These are phyloP conservation scores for Gonium pectorale DNA, from an alignment of 139 green algal species.

Conservation along the genomic window DNA sequence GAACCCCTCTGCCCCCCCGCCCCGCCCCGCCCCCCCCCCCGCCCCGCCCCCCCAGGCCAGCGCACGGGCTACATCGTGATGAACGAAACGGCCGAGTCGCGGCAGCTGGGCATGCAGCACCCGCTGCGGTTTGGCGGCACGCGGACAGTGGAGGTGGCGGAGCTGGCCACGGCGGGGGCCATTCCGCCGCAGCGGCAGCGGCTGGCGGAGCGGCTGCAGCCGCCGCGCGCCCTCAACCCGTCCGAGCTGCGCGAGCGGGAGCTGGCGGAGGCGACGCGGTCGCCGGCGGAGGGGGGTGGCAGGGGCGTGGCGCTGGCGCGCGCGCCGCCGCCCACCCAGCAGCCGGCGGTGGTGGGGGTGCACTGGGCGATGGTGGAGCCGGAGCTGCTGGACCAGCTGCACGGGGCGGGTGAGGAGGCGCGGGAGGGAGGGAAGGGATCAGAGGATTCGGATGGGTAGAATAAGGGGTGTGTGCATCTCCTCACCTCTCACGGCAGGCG, in stretches of 20 bases:
- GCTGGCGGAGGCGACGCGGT: background rate
- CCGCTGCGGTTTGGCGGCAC: constrained; percentile 53
- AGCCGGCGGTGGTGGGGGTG: constrained; percentile 53
- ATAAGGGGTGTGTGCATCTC: background rate
- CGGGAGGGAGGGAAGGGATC: background rate
- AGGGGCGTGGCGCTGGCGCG: no score
- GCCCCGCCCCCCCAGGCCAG: constrained; percentile 9
- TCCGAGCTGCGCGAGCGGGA: no score
- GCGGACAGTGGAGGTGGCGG: no score
- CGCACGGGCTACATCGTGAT: constrained; percentile 63
- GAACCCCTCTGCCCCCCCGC: background rate
- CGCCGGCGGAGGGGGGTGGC: background rate
- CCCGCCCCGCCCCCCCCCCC: background rate
- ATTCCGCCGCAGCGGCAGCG: background rate
- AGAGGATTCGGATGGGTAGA: no score
- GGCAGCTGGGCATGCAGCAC: constrained; percentile 49
- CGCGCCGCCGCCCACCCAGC: background rate
- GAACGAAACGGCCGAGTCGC: constrained; percentile 59
- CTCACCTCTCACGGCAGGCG: no score
- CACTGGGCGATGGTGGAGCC: constrained; percentile 57
- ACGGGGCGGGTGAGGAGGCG: constrained; percentile 10
- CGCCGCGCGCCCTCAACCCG: no score
- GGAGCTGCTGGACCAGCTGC: constrained; percentile 29
- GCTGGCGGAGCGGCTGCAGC: background rate
- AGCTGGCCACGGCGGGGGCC: no score